Evolutionary conservation across 208 protist genomes (phyloP).

Genomic region (Trichomonas tenax): DNA sequence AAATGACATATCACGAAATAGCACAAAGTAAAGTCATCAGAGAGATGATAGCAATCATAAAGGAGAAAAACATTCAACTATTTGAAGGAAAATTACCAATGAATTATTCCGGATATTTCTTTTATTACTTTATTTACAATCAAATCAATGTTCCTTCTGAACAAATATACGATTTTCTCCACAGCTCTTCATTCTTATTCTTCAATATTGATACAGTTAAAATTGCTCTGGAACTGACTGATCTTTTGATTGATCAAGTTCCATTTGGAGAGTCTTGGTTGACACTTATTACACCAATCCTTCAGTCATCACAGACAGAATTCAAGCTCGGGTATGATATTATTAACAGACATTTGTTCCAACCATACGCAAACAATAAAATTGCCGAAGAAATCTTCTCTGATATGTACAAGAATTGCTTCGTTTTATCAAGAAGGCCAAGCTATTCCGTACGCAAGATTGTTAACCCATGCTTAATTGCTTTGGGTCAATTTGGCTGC

Average conservation of each 20-base stretch:
- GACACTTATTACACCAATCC: not conserved
- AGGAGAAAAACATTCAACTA: not conserved
- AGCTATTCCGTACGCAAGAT: not conserved
- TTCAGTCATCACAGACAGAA: not conserved
- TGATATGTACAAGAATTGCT: not conserved
- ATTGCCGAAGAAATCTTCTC: not conserved
- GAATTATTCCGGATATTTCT: not conserved
- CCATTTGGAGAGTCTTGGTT: not conserved
- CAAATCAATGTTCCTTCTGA: not conserved
- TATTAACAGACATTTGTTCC: not conserved
- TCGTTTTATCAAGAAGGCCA: not conserved
- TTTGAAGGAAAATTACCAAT: not conserved
- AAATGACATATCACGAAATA: not conserved
- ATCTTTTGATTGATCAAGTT: not conserved
- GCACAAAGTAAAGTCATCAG: not conserved
- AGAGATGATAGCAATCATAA: not conserved
- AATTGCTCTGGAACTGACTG: not conserved
- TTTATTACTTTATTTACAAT: not conserved
- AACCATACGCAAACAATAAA: not conserved
- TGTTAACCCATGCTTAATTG: not conserved
- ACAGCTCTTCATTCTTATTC: not conserved
- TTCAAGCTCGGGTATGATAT: not conserved
- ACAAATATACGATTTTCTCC: not conserved
- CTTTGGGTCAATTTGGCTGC: not conserved
- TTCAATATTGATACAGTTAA: not conserved